Conservation (phyloP, 2,329 filamentous ascomycete species). For the Pseudogymnoascus sp. region DNA sequence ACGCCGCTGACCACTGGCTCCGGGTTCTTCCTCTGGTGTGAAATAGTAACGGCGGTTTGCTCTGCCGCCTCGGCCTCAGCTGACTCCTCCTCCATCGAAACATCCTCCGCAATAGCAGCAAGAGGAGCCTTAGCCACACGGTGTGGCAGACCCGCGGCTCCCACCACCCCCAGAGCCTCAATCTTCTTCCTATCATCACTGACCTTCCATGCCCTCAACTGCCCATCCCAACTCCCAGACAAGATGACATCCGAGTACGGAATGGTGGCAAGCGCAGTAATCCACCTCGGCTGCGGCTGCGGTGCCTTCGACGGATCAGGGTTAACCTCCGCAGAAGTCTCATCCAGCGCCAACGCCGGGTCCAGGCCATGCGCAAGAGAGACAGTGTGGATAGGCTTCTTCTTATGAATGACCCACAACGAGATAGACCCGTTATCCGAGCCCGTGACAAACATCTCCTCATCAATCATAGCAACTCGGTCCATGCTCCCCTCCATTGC, state of each 20-base stretch:
- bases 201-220: conserved; percentile 76
- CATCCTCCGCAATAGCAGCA: background rate
- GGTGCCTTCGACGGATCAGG: conserved; percentile 53
- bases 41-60: background rate
- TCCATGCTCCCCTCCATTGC: conserved; percentile 76
- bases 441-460: conserved; percentile 83
- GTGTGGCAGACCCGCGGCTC: conserved; percentile 27
- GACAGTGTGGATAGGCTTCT: conserved; percentile 81
- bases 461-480: conserved; percentile 81
- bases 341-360: conserved; percentile 54
- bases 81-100: background rate
- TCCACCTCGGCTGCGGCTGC: conserved; percentile 68
- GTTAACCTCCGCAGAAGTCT: conserved; percentile 64
- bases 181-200: conserved; percentile 75
- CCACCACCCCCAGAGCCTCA: conserved; percentile 62
- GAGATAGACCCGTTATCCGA: conserved; percentile 82
- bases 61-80: background rate
- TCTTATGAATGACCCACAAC: conserved; percentile 86
- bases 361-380: conserved; percentile 81
- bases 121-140: conserved; percentile 13
- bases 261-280: conserved; percentile 78
- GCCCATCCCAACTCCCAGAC: conserved; percentile 91
- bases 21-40: conserved; percentile 15
- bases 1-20: conserved; percentile 47
- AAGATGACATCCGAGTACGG: conserved; percentile 87